These are phyloP conservation scores for Aureobasidium mangrovei DNA, from an alignment of 2,329 filamentous ascomycete species.

Conservation along the genomic window DNA sequence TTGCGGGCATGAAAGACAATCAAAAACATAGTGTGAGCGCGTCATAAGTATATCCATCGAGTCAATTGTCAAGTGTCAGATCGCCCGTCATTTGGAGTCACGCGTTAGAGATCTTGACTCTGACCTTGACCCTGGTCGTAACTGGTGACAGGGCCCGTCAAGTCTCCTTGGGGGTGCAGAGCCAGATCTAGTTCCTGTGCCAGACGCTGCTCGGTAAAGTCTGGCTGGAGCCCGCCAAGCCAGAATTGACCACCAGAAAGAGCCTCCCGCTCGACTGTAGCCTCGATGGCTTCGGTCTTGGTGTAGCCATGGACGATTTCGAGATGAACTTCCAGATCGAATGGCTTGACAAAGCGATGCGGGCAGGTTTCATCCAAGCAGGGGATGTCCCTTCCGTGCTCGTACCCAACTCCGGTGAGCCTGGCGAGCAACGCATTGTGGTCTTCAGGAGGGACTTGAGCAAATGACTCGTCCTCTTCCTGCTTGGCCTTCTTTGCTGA, in stretches of 20 bases:
- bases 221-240: conserved; percentile 30
- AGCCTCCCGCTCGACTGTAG: conserved; percentile 30
- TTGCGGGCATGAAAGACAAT: not conserved
- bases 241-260: conserved; percentile 37
- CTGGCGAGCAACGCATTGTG: conserved; percentile 21
- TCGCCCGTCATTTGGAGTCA: too few species aligned
- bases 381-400: conserved; percentile 40
- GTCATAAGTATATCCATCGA: not conserved
- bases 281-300: conserved; percentile 30
- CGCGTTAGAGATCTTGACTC: too few species aligned
- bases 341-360: conserved; percentile 48
- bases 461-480: conserved; percentile 34
- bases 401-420: conserved; percentile 50
- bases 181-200: conserved; percentile 18
- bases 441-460: conserved; percentile 15
- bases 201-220: conserved; percentile 29
- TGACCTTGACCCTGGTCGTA: too few species aligned
- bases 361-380: conserved; percentile 45
- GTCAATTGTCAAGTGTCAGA: too few species aligned
- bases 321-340: conserved; percentile 51
- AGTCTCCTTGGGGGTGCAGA: conserved; percentile 7
- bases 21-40: conserved; percentile 2
- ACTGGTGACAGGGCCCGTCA: not conserved
- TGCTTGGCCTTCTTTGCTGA: conserved; percentile 28
- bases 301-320: conserved; percentile 34